Evolutionary conservation across 163 green algal genomes (phyloP).

Genomic region (Scenedesmus sp.): DNA sequence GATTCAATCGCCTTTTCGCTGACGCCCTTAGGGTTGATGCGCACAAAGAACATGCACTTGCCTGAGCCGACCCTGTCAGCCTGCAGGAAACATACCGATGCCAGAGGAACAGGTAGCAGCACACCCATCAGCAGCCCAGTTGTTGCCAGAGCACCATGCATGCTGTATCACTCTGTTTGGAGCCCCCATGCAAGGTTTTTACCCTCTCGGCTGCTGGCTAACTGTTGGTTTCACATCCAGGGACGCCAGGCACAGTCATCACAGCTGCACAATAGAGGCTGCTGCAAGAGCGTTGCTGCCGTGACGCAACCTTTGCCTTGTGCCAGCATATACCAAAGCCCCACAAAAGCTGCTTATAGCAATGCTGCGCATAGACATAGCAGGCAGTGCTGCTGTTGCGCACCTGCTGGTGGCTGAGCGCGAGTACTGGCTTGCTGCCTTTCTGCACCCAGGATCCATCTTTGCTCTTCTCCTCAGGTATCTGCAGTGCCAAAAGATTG

Average conservation of each 20-base stretch:
- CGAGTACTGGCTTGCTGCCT: constrained; percentile 63
- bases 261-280: not conserved
- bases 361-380: not conserved
- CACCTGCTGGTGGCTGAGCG: constrained; percentile 62
- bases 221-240: not conserved
- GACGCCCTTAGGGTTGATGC: constrained; percentile 79
- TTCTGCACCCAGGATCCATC: constrained; percentile 62
- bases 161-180: too few species aligned
- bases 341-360: not conserved
- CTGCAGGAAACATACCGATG: constrained; percentile 51
- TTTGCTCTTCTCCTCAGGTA: constrained; percentile 67
- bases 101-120: not conserved
- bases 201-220: too few species aligned
- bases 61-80: constrained; percentile 64
- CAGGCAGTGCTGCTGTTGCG: not conserved
- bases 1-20: constrained; percentile 76
- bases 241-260: not conserved
- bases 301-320: not conserved
- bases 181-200: too few species aligned
- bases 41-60: constrained; percentile 84
- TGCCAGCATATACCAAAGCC: not conserved
- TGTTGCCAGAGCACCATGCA: not conserved
- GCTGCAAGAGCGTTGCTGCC: not conserved
- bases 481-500: constrained; percentile 22
- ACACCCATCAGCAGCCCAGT: not conserved